phyloP scores from a whole-genome alignment of 2,329 filamentous ascomycete genomes.

The Stemphylium beticola region DNA sequence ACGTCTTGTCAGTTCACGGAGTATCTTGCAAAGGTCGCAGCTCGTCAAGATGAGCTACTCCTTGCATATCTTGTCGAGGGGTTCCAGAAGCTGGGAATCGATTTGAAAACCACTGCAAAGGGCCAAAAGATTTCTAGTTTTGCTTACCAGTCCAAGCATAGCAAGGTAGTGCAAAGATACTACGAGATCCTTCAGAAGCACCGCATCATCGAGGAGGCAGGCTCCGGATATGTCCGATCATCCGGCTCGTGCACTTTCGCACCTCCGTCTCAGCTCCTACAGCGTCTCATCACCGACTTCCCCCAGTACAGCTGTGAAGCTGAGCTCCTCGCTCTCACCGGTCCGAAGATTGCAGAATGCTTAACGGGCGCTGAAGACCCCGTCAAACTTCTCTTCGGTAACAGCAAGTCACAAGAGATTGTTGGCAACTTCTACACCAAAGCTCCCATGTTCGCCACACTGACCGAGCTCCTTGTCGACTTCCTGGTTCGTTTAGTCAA shows the following conservation, averaged over 20 bases:
- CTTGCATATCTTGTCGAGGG: slow-evolving; percentile 23
- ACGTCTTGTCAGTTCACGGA: slow-evolving; percentile 9
- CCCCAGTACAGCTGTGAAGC: slow-evolving; percentile 19
- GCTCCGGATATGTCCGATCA: slow-evolving; percentile 1
- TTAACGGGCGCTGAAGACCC: slow-evolving; percentile 18
- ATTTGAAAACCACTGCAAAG: slow-evolving; percentile 3
- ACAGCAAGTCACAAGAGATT: slow-evolving; percentile 9
- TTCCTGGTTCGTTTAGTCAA: slow-evolving; percentile 9
- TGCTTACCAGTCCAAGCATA: slow-evolving; percentile 12
- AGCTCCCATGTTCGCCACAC: slow-evolving; percentile 25
- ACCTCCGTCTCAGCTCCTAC: slow-evolving; percentile 1
- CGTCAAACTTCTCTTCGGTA: slow-evolving; percentile 22
- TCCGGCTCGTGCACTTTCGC: neutral
- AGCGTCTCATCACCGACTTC: slow-evolving; percentile 6
- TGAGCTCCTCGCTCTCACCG: slow-evolving; percentile 16
- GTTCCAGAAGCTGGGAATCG: slow-evolving; percentile 14
- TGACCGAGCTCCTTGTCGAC: slow-evolving; percentile 20
- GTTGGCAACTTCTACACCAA: slow-evolving; percentile 23
- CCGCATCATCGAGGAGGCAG: slow-evolving; percentile 7
- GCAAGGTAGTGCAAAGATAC: slow-evolving; percentile 10
- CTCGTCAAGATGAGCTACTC: slow-evolving; percentile 17
- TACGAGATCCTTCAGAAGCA: slow-evolving; percentile 16
- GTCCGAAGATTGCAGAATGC: slow-evolving; percentile 19
- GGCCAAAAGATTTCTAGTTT: slow-evolving; percentile 10
- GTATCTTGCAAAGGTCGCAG: slow-evolving; percentile 8